Percentiles rank a stretch among this genome's conserved stretches.
Evolutionary conservation across 2,329 filamentous ascomycete species (phyloP).

Genomic region (Epichloe glyceriae): DNA sequence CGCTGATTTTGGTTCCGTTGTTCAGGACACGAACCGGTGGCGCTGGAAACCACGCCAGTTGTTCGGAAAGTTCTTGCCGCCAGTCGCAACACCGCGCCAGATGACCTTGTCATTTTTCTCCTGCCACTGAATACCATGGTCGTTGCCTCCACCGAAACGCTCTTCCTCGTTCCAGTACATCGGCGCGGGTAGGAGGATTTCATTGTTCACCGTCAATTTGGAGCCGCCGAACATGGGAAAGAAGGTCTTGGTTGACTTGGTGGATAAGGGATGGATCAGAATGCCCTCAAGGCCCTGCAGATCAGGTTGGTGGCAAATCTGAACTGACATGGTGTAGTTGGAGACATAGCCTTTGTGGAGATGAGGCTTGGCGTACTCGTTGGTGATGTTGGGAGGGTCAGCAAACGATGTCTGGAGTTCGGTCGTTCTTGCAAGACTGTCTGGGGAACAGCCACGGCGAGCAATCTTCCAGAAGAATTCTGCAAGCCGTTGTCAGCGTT

Average conservation of each 20-base stretch:
- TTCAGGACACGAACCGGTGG: conserved; percentile 65
- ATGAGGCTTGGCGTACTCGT: conserved; percentile 33
- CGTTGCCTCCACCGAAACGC: conserved; percentile 44
- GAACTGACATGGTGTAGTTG: conserved; percentile 47
- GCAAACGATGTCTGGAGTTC: conserved; percentile 31
- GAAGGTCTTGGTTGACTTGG: conserved; percentile 41
- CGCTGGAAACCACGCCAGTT: conserved; percentile 66
- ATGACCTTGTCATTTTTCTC: conserved; percentile 40
- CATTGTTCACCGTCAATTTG: conserved; percentile 56
- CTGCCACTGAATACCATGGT: conserved; percentile 41
- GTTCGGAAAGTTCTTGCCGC: conserved; percentile 41
- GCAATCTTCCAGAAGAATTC: conserved; percentile 45
- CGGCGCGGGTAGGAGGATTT: conserved; percentile 55
- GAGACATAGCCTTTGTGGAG: conserved; percentile 44
- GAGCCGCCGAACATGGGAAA: conserved; percentile 57
- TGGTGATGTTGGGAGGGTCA: conserved; percentile 29
- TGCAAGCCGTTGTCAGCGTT: conserved; percentile 10
- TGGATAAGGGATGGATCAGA: conserved; percentile 46
- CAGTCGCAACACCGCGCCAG: conserved; percentile 57
- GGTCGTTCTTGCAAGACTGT: conserved; percentile 44
- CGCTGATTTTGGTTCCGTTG: conserved; percentile 46
- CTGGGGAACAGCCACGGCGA: conserved; percentile 46
- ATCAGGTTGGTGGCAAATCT: conserved; percentile 54
- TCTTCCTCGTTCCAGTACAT: conserved; percentile 56
- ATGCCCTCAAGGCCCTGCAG: conserved; percentile 51